Percentiles rank a stretch among this genome's conserved stretches.
Evolutionary conservation across 2,329 filamentous ascomycete species (phyloP).

Genomic region (Pseudocercospora vitis): DNA sequence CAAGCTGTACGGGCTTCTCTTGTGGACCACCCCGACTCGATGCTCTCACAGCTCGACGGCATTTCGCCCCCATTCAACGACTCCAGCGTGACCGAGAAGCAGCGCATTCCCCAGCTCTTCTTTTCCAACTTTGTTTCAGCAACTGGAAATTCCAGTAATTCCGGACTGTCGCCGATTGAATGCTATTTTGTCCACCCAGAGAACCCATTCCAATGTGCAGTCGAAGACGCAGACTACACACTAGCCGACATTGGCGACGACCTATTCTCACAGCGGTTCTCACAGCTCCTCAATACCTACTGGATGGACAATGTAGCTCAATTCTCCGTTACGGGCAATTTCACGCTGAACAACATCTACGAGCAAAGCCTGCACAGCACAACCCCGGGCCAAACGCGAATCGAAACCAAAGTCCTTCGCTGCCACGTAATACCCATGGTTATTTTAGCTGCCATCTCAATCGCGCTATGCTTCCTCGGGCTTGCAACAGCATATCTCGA

Average conservation of each 20-base stretch:
- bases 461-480: slow-evolving; percentile 11
- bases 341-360: slow-evolving; percentile 9
- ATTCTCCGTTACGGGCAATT: slow-evolving; percentile 14
- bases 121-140: slow-evolving; percentile 13
- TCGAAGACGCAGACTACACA: slow-evolving; percentile 4
- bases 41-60: slow-evolving; percentile 13
- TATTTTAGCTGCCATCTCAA: slow-evolving; percentile 7
- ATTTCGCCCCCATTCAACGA: slow-evolving; percentile 12
- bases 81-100: slow-evolving; percentile 6
- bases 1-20: slow-evolving; percentile 11
- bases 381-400: neutral
- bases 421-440: slow-evolving; percentile 7
- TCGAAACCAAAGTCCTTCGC: slow-evolving; percentile 10
- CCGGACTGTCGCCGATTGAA: slow-evolving; percentile 16
- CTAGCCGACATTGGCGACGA: slow-evolving; percentile 12
- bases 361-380: slow-evolving; percentile 2
- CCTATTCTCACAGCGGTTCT: slow-evolving; percentile 20
- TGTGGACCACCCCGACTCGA: slow-evolving; percentile 10
- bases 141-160: slow-evolving; percentile 7
- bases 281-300: slow-evolving; percentile 25
- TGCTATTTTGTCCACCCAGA: slow-evolving; percentile 16
- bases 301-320: slow-evolving; percentile 21
- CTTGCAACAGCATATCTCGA: slow-evolving; percentile 12
- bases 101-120: slow-evolving; percentile 16
- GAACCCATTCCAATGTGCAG: slow-evolving; percentile 9